Conservation (phyloP, 148 eudicot species). For the Rhododendron griersonianum region DNA sequence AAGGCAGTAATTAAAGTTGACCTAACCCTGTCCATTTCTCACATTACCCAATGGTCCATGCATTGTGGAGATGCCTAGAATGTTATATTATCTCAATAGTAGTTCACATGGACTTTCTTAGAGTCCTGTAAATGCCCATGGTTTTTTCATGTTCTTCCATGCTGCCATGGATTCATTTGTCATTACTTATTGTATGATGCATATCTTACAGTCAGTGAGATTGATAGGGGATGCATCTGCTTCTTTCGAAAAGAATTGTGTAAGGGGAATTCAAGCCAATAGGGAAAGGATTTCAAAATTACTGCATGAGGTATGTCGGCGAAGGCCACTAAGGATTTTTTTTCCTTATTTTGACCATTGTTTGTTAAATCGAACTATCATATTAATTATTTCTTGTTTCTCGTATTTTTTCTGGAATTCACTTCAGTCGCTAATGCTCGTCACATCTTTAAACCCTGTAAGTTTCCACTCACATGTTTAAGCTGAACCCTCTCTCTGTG, state of each 20-base stretch:
- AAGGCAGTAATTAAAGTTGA: background rate
- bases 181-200: background rate
- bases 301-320: constrained; percentile 66
- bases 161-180: background rate
- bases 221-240: constrained; percentile 90
- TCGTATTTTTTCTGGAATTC: background rate
- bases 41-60: background rate
- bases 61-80: background rate
- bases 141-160: constrained; percentile 2
- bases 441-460: constrained; percentile 94
- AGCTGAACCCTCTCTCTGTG: background rate
- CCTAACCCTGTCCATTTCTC: background rate
- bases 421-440: constrained; percentile 95
- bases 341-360: background rate
- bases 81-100: background rate
- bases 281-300: constrained; percentile 78
- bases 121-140: background rate
- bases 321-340: background rate
- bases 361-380: constrained; percentile 9
- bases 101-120: background rate
- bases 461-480: constrained; percentile 25
- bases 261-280: constrained; percentile 89
- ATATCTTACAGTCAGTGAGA: constrained; percentile 59
- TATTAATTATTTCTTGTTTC: background rate
- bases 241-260: constrained; percentile 96